These are phyloP conservation scores for Sindora glabra DNA, from an alignment of 306 rosid genomes.

Conservation along the genomic window DNA sequence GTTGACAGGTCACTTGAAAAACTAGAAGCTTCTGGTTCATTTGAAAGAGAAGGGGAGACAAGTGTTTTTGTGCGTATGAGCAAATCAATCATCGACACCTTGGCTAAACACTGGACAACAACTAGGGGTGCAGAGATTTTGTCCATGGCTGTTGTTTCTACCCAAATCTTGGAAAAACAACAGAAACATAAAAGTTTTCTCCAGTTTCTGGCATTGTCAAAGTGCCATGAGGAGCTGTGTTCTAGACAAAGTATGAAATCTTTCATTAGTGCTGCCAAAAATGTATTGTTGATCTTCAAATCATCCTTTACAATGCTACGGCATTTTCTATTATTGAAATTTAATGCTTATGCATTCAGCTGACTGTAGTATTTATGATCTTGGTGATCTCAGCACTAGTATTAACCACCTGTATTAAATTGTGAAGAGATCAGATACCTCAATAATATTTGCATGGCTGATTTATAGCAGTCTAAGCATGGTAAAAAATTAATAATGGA, in stretches of 20 bases:
- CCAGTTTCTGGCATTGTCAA: slow-evolving; percentile 88
- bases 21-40: slow-evolving; percentile 73
- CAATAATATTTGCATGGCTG: background rate
- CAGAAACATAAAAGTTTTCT: slow-evolving; percentile 82
- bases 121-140: slow-evolving; percentile 96
- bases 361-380: background rate
- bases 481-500: background rate
- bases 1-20: slow-evolving; percentile 67
- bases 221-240: slow-evolving; percentile 96
- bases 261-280: background rate
- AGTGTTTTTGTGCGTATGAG: slow-evolving; percentile 82
- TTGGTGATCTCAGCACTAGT: background rate
- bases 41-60: slow-evolving; percentile 87
- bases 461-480: slow-evolving; percentile 1
- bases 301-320: background rate
- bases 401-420: background rate
- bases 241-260: slow-evolving; percentile 72
- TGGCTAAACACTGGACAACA: slow-evolving; percentile 99
- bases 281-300: slow-evolving; percentile 14
- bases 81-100: slow-evolving; percentile 85
- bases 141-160: slow-evolving; percentile 81
- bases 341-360: background rate
- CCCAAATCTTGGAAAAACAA: slow-evolving; percentile 85
- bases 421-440: background rate
- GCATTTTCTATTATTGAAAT: slow-evolving; percentile 1